A percentile compares a stretch with the other conserved stretches of the same genome.
Conservation (phyloP, 495 filamentous ascomycete species). For the Annulohypoxylon moriforme region DNA sequence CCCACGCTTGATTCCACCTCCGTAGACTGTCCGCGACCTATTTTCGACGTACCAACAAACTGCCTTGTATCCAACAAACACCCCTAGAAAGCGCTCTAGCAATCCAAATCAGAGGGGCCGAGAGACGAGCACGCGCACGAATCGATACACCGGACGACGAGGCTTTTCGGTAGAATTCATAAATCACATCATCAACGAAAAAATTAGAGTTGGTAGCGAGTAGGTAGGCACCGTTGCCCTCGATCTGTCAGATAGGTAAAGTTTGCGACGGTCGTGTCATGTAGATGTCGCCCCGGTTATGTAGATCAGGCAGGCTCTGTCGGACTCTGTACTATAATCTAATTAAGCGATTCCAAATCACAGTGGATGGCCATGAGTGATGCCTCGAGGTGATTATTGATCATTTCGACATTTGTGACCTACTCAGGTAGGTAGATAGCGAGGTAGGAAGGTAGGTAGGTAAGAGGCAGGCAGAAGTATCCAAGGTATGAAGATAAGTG, state of each 20-base stretch:
- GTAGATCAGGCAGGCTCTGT: not conserved
- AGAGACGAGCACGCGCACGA: not conserved
- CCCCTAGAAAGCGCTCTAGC: not conserved
- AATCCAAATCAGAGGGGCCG: not conserved
- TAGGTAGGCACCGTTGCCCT: not conserved
- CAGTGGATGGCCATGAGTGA: not conserved
- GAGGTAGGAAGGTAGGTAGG: not conserved
- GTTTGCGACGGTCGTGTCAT: not conserved
- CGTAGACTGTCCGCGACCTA: not conserved
- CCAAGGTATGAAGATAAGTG: not conserved
- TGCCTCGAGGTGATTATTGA: not conserved
- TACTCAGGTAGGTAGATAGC: not conserved
- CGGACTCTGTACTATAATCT: not conserved
- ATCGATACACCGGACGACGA: not conserved
- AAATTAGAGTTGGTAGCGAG: not conserved
- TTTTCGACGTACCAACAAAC: not conserved
- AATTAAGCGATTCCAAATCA: not conserved
- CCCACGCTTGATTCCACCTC: not conserved
- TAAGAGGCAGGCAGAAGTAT: not conserved
- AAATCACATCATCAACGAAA: not conserved
- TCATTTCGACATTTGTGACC: not conserved
- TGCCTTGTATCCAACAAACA: not conserved
- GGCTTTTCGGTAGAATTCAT: not conserved
- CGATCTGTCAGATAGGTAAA: not conserved
- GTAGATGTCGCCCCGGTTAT: not conserved